A percentile compares a stretch with the other conserved stretches of the same genome.
Evolutionary conservation across 2,329 filamentous ascomycete species (phyloP).

Genomic region (Hymenoscyphus infarciens): DNA sequence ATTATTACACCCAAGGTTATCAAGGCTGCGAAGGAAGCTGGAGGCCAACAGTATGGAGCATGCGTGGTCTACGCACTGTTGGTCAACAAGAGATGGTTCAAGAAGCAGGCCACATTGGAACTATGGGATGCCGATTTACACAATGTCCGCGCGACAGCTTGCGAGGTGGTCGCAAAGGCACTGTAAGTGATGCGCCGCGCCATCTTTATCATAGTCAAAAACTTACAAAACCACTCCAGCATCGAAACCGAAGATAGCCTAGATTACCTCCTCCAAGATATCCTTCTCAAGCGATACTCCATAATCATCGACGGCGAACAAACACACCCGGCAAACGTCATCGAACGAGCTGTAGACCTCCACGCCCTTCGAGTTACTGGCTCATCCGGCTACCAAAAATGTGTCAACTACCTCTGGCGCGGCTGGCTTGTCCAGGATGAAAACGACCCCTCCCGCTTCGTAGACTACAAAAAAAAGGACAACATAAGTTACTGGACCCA

Average conservation of each 20-base stretch:
- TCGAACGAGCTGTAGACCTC: constrained; percentile 90
- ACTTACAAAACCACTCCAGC: constrained; percentile 38
- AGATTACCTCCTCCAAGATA: constrained; percentile 71
- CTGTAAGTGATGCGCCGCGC: constrained; percentile 41
- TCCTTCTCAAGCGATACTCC: constrained; percentile 86
- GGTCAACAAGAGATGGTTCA: constrained; percentile 63
- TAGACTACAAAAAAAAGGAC: constrained; percentile 80
- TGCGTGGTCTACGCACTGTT: constrained; percentile 58
- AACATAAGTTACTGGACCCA: constrained; percentile 76
- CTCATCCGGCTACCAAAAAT: constrained; percentile 88
- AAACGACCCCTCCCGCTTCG: constrained; percentile 81
- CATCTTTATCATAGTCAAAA: neutral
- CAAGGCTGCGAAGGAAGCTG: constrained; percentile 76
- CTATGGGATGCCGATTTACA: constrained; percentile 92
- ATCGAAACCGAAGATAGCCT: constrained; percentile 84
- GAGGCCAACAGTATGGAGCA: constrained; percentile 66
- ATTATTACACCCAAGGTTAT: constrained; percentile 81
- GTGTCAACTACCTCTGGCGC: constrained; percentile 86
- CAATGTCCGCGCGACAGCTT: constrained; percentile 72
- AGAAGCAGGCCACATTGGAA: constrained; percentile 72
- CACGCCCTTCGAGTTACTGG: constrained; percentile 87
- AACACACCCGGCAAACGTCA: constrained; percentile 76
- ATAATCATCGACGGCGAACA: constrained; percentile 68
- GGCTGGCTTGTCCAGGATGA: constrained; percentile 98
- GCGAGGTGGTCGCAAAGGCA: constrained; percentile 86